A percentile compares a stretch with the other conserved stretches of the same genome.
Conservation (phyloP, 2,329 filamentous ascomycete genomes). For the Calonectria pseudoturangicola region DNA sequence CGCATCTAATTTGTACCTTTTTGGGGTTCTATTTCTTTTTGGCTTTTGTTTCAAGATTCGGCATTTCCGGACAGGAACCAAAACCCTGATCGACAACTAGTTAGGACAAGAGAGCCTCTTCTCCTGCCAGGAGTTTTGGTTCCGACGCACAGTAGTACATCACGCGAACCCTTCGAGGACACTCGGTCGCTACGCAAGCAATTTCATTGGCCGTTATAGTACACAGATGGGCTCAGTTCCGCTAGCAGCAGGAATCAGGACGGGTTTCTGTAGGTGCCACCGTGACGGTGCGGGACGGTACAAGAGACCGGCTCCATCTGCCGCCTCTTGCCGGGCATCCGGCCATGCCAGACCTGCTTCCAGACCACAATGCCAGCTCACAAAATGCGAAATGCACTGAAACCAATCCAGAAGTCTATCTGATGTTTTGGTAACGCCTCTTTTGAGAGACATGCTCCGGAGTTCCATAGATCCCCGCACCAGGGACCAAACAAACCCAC, state of each 20-base stretch:
- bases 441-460: not conserved
- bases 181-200: not conserved
- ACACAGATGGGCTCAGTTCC: not conserved
- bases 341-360: not conserved
- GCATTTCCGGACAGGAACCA: not conserved
- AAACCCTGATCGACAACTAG: no score
- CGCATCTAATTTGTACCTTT: not conserved
- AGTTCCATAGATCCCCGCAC: not conserved
- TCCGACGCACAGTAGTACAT: not conserved
- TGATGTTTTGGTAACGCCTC: not conserved
- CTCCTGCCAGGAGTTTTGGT: not conserved
- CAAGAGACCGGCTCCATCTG: not conserved
- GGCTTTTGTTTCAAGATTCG: not conserved
- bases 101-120: not conserved
- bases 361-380: constrained; percentile 1
- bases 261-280: no score
- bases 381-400: no score
- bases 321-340: not conserved
- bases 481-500: not conserved
- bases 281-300: not conserved
- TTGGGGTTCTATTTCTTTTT: not conserved
- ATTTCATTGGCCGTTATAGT: not conserved
- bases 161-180: not conserved
- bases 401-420: not conserved
- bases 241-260: no score